Evolutionary conservation across 2,329 filamentous ascomycete genomes (phyloP).

Genomic region (Orbilia oligospora): DNA sequence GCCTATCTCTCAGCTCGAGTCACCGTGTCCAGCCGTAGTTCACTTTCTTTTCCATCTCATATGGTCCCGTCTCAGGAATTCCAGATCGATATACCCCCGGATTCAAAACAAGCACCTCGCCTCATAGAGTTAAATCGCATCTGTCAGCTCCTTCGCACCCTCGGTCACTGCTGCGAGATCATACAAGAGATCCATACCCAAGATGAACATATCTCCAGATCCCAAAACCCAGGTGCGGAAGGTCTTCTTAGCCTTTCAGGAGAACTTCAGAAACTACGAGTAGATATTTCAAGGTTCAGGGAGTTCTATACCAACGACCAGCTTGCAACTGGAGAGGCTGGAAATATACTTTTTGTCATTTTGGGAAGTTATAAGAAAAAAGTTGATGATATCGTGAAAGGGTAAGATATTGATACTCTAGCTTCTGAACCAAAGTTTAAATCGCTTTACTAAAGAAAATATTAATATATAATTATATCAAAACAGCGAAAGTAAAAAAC

Average conservation of each 20-base stretch:
- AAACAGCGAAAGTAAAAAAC: constrained; percentile 30
- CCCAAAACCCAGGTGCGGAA: neutral
- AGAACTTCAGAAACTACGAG: constrained; percentile 36
- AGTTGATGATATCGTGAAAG: constrained; percentile 25
- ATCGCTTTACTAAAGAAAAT: neutral
- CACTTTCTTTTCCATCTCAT: constrained; percentile 15
- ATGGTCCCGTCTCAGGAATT: constrained; percentile 18
- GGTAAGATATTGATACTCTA: constrained; percentile 15
- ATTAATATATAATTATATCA: neutral
- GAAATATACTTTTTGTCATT: constrained; percentile 40
- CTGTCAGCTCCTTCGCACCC: constrained; percentile 33
- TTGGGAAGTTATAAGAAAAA: constrained; percentile 42
- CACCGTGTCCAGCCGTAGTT: constrained; percentile 4
- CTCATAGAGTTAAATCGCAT: constrained; percentile 34
- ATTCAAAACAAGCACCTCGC: constrained; percentile 17
- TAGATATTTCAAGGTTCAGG: constrained; percentile 35
- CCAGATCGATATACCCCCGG: constrained; percentile 6
- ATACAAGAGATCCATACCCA: constrained; percentile 30
- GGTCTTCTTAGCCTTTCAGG: constrained; percentile 13
- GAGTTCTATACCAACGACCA: constrained; percentile 33
- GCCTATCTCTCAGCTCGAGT: constrained; percentile 29
- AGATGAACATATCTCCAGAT: neutral
- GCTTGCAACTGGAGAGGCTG: constrained; percentile 14
- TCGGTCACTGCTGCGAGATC: constrained; percentile 38
- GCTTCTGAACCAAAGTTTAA: neutral